phyloP scores from a whole-genome alignment of 352 stramenopile species.

The Phytopythium montanum region DNA sequence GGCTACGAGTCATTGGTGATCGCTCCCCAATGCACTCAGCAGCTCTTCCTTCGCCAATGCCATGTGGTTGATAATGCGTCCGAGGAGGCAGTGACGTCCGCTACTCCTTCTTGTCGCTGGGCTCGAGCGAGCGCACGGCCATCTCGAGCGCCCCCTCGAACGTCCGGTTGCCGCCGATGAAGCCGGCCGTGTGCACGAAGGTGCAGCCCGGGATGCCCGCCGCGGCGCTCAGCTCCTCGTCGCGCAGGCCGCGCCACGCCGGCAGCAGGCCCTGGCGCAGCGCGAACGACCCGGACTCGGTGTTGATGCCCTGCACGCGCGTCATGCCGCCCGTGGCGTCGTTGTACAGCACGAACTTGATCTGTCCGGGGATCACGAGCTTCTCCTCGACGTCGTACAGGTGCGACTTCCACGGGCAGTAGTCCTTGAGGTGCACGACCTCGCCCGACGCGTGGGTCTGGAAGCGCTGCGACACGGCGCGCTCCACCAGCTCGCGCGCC shows the following conservation, averaged over 20 bases:
- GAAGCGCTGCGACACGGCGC: constrained; percentile 83
- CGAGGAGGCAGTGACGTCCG: no score
- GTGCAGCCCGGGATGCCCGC: constrained; percentile 92
- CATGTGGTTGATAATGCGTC: no score
- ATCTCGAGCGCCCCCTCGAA: constrained; percentile 95
- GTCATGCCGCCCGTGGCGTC: constrained; percentile 93
- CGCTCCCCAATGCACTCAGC: no score
- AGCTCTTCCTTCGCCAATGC: no score
- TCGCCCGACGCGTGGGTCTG: constrained; percentile 91
- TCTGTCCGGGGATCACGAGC: constrained; percentile 73
- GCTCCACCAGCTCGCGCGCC: constrained; percentile 91
- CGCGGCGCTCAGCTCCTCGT: constrained; percentile 88
- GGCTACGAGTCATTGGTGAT: no score
- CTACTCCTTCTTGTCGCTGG: constrained; percentile 11
- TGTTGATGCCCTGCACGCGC: constrained; percentile 95
- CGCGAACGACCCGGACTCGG: constrained; percentile 91
- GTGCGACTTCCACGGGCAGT: constrained; percentile 95
- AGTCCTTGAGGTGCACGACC: constrained; percentile 91
- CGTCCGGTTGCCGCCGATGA: constrained; percentile 97
- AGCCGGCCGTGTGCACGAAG: constrained; percentile 98
- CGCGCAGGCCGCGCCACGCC: constrained; percentile 93
- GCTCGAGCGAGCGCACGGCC: constrained; percentile 70
- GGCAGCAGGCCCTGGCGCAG: constrained; percentile 89
- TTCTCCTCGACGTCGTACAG: constrained; percentile 96
- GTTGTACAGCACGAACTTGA: constrained; percentile 98